Conservation (phyloP, 495 filamentous ascomycete species). For the Platismatia glauca region DNA sequence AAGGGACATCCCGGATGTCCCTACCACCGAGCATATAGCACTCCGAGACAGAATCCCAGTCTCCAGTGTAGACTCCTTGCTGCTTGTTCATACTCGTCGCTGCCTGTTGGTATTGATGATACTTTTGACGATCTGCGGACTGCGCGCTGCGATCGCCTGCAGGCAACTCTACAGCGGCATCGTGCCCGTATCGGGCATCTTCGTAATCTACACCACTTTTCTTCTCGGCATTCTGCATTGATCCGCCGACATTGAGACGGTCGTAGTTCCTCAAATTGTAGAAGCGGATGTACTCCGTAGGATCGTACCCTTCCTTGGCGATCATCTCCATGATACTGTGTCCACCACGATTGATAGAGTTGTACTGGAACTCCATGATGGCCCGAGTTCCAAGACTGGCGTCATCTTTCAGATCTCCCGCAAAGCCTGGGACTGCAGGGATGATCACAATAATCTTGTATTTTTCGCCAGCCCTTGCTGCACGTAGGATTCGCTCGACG, state of each 20-base stretch:
- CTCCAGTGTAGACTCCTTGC: conserved; percentile 30
- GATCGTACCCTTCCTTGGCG: conserved; percentile 59
- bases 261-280: conserved; percentile 95
- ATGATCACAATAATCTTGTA: conserved; percentile 84
- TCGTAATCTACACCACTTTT: conserved; percentile 66
- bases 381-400: conserved; percentile 76
- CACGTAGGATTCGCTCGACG: conserved; percentile 77
- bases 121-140: conserved; percentile 21
- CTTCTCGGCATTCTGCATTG: conserved; percentile 56
- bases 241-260: conserved; percentile 64
- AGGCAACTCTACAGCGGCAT: conserved; percentile 36
- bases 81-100: conserved; percentile 36
- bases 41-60: conserved; percentile 67
- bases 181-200: conserved; percentile 56
- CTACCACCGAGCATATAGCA: conserved; percentile 80
- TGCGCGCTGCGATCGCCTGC: conserved; percentile 6
- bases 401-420: conserved; percentile 74
- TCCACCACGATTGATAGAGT: conserved; percentile 81
- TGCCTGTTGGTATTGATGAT: conserved; percentile 59
- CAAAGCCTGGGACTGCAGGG: conserved; percentile 82
- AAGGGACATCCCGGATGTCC: conserved; percentile 69
- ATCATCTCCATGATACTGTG: conserved; percentile 78
- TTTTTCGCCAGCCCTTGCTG: conserved; percentile 57
- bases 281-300: conserved; percentile 79
- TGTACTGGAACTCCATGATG: conserved; percentile 95